A percentile compares a stretch with the other conserved stretches of the same genome.
These are phyloP conservation scores for Solidago caesia DNA, from an alignment of 129 eudicot species.

Conservation along the genomic window DNA sequence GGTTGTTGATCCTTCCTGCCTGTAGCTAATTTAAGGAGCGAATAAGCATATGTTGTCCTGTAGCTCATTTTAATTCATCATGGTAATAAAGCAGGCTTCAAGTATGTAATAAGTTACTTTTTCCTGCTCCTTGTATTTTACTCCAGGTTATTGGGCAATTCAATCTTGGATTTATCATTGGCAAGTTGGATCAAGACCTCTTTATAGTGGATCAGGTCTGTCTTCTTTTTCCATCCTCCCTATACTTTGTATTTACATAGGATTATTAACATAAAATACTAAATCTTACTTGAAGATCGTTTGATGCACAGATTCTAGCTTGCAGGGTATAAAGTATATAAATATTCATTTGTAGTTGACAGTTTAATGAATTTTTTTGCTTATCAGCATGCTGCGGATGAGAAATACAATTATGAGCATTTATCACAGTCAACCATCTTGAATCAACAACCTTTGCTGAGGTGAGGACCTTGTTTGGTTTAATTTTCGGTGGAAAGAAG, in stretches of 20 bases:
- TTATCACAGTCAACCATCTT: slow-evolving; percentile 72
- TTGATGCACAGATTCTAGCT: slow-evolving; percentile 20
- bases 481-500: background rate
- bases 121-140: background rate
- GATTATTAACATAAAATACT: background rate
- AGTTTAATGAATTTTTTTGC: slow-evolving; percentile 11
- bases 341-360: slow-evolving; percentile 11
- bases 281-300: slow-evolving; percentile 13
- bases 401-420: slow-evolving; percentile 90
- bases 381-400: slow-evolving; percentile 99
- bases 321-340: background rate
- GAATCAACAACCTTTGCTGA: slow-evolving; percentile 92
- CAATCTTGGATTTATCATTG: slow-evolving; percentile 93
- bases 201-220: slow-evolving; percentile 94
- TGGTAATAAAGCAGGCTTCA: slow-evolving; percentile 17
- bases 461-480: slow-evolving; percentile 38
- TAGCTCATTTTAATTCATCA: slow-evolving; percentile 4
- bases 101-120: slow-evolving; percentile 11
- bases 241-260: background rate
- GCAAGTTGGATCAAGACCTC: slow-evolving; percentile 84
- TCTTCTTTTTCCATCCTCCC: slow-evolving; percentile 4
- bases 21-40: background rate
- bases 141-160: slow-evolving; percentile 86
- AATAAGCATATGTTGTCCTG: background rate
- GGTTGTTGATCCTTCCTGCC: slow-evolving; percentile 39